A percentile compares a stretch with the other conserved stretches of the same genome.
Conservation (phyloP, 345 rosid genomes). For the Nephelium lappaceum region DNA sequence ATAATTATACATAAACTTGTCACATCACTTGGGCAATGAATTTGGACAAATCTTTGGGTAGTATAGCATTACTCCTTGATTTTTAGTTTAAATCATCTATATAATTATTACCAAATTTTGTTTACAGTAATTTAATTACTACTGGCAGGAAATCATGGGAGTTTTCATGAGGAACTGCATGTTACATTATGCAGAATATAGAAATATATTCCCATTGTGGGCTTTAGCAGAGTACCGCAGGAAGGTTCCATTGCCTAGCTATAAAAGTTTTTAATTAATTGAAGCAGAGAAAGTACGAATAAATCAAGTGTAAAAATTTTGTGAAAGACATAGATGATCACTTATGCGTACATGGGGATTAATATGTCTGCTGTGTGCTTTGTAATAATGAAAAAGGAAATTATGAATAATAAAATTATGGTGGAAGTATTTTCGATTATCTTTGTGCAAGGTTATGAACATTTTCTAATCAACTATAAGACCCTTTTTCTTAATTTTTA, state of each 20-base stretch:
- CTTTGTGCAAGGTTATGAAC: too few species aligned
- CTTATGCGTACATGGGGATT: not conserved
- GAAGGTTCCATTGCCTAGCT: constrained; percentile 26
- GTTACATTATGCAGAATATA: constrained; percentile 45
- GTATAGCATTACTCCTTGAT: too few species aligned
- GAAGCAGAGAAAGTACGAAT: not conserved
- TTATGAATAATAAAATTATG: too few species aligned
- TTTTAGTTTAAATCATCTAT: too few species aligned
- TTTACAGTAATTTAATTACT: not conserved
- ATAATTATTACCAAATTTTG: not conserved
- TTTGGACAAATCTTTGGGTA: too few species aligned
- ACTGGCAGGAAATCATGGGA: constrained; percentile 43
- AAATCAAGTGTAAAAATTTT: not conserved
- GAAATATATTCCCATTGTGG: constrained; percentile 50
- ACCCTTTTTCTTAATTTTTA: too few species aligned
- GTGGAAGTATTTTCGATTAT: too few species aligned
- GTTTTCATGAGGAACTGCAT: constrained; percentile 47
- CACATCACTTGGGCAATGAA: too few species aligned
- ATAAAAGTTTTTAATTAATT: not conserved
- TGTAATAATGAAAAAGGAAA: not conserved
- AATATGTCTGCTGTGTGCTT: not conserved
- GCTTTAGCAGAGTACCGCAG: constrained; percentile 47
- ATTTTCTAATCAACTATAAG: too few species aligned
- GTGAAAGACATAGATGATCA: too few species aligned
- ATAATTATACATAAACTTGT: too few species aligned